Evolutionary conservation across 2,329 filamentous ascomycete genomes (phyloP).

Genomic region (Ceratocystis destructans): DNA sequence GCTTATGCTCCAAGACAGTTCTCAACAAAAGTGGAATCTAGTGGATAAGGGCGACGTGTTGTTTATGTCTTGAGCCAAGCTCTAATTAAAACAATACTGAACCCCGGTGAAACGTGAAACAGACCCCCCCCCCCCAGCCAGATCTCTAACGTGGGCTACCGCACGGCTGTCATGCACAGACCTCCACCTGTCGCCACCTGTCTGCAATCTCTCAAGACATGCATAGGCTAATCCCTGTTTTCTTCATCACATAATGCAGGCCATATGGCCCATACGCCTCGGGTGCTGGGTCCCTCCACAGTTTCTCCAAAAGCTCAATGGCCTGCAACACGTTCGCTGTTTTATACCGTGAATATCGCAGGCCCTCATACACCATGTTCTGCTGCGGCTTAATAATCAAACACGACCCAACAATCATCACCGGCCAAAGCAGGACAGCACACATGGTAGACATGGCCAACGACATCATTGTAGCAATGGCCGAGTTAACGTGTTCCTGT

Average conservation of each 20-base stretch:
- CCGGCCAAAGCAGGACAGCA: conserved; percentile 17
- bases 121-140: background rate
- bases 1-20: background rate
- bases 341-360: conserved; percentile 17
- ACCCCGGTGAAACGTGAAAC: background rate
- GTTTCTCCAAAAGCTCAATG: conserved; percentile 17
- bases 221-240: conserved; percentile 18
- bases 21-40: background rate
- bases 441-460: conserved; percentile 18
- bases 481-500: conserved; percentile 18
- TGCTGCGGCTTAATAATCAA: conserved; percentile 19
- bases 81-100: background rate
- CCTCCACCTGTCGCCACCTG: background rate
- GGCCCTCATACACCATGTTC: conserved; percentile 18
- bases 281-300: conserved; percentile 18
- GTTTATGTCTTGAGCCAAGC: background rate
- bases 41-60: background rate
- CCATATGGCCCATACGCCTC: conserved; percentile 19
- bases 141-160: background rate
- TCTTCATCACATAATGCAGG: conserved; percentile 19
- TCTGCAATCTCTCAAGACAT: conserved; percentile 12
- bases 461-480: conserved; percentile 18
- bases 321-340: conserved; percentile 18
- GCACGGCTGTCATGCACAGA: background rate
- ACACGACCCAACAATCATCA: conserved; percentile 18